Base-by-base conservation (phyloP, 164 flowering plant species). In the Houttuynia cordata region DNA sequence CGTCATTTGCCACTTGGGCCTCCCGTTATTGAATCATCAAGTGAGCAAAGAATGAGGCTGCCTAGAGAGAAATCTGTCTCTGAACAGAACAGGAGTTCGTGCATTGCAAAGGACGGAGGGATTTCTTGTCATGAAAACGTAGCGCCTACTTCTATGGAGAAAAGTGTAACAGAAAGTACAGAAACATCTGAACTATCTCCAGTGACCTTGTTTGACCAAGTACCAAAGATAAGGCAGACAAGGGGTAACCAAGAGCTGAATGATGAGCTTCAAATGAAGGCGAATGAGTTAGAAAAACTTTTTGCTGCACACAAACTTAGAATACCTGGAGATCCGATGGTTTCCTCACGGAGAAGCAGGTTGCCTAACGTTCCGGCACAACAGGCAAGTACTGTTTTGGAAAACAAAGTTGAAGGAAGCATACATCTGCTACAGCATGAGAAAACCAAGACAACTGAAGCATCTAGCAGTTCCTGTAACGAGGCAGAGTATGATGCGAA, bases 271-370 rank as follows among this genome's bases (percentile, higher is more conserved):
- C 83, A 88, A 72, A 64, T 85, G 79, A 94, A 94, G 75, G 99
- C 97, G 40, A 73, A 84, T 81, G 99, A 91, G 61, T 86, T 94
- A 57, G 99, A 94, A 71, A 90, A 85, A 73, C 93, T 94, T 66
- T 94, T 90, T 81, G 98, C 98, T 1, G 96, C 84, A 53, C 99
- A 94, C 73, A 88, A 85, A 71, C 93, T 84, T 64, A 81, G 92
- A 52, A 82, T 73, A 65, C 96, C 97, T 53, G 83, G 72, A 55
- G 96, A 92, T 63, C 95, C 79, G 67, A 78, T 83, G 24, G 70
- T 67, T 70, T 68, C 83, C 58, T 53, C 75, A 4, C 68, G 86
- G 57, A 84, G 85, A 77, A 74, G 70, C 71, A 81, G 81, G 69
- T 73, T 79, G 65, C 61, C 64, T 64, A 83, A 81, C 23, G 52